A percentile compares a stretch with the other conserved stretches of the same genome.
phyloP scores from a whole-genome alignment of 1,284 basidiomycete species.

The Trametes hirsuta region DNA sequence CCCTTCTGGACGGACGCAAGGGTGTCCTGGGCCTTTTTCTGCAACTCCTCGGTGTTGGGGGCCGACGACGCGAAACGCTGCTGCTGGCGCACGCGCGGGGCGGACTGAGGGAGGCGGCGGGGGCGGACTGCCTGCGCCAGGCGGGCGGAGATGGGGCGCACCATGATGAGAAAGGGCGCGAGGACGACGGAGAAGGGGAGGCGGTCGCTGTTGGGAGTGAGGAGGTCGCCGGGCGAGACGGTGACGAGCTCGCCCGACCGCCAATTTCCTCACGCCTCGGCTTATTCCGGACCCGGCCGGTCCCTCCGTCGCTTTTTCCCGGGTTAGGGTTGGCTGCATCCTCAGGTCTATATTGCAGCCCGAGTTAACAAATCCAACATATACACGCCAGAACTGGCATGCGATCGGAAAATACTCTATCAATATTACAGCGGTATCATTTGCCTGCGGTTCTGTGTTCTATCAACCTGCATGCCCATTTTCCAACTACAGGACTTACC shows the following conservation, averaged over 20 bases:
- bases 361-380: no score
- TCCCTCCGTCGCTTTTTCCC: no score
- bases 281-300: slow-evolving; percentile 14
- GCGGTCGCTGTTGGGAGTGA: slow-evolving; percentile 29
- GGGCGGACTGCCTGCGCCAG: slow-evolving; percentile 34
- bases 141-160: slow-evolving; percentile 33
- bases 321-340: background rate
- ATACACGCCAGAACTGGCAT: no score
- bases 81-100: slow-evolving; percentile 23
- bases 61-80: slow-evolving; percentile 36
- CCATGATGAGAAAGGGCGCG: slow-evolving; percentile 29
- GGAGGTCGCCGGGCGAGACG: slow-evolving; percentile 23
- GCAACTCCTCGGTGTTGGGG: slow-evolving; percentile 43
- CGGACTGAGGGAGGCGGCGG: slow-evolving; percentile 28
- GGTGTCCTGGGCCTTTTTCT: slow-evolving; percentile 73
- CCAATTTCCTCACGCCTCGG: slow-evolving; percentile 26
- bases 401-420: no score
- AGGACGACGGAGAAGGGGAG: slow-evolving; percentile 22
- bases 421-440: no score
- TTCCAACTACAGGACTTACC: background rate
- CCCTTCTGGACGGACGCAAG: slow-evolving; percentile 60
- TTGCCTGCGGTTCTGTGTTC: no score
- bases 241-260: slow-evolving; percentile 25
- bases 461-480: background rate
- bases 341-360: no score